Conservation (phyloP, 208 protist species). For the Leishmania guyanensis region DNA sequence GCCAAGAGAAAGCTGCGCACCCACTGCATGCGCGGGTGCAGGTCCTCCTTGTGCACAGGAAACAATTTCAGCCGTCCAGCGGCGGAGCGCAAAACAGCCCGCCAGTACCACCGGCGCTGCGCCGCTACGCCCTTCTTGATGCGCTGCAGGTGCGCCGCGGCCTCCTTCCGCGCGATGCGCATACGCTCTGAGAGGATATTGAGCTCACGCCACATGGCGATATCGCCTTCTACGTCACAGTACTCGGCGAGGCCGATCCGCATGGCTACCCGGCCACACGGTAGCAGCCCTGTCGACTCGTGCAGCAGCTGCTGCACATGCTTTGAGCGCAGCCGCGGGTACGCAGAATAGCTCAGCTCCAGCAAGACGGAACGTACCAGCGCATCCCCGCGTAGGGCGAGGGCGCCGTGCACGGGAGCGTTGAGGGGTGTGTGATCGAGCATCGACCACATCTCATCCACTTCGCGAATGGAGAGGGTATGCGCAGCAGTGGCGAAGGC, state of each 20-base stretch:
- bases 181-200: slow-evolving; percentile 78
- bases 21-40: slow-evolving; percentile 88
- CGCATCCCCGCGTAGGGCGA: slow-evolving; percentile 71
- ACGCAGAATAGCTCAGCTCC: slow-evolving; percentile 43
- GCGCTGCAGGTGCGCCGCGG: slow-evolving; percentile 70
- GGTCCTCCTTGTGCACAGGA: slow-evolving; percentile 64
- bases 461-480: slow-evolving; percentile 38
- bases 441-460: slow-evolving; percentile 77
- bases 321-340: slow-evolving; percentile 81
- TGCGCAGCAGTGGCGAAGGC: neutral
- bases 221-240: slow-evolving; percentile 65
- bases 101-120: slow-evolving; percentile 91
- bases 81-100: slow-evolving; percentile 70
- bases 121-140: slow-evolving; percentile 75
- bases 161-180: slow-evolving; percentile 55
- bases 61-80: slow-evolving; percentile 67
- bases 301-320: slow-evolving; percentile 83
- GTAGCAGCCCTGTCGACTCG: slow-evolving; percentile 75
- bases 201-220: slow-evolving; percentile 87
- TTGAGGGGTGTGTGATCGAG: slow-evolving; percentile 80
- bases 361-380: slow-evolving; percentile 62
- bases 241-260: slow-evolving; percentile 79
- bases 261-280: slow-evolving; percentile 62
- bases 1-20: slow-evolving; percentile 74
- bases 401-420: slow-evolving; percentile 80